Evolutionary conservation across 371 early-diverging fungal species (phyloP).

Genomic region (Apophysomyces ossiformis): DNA sequence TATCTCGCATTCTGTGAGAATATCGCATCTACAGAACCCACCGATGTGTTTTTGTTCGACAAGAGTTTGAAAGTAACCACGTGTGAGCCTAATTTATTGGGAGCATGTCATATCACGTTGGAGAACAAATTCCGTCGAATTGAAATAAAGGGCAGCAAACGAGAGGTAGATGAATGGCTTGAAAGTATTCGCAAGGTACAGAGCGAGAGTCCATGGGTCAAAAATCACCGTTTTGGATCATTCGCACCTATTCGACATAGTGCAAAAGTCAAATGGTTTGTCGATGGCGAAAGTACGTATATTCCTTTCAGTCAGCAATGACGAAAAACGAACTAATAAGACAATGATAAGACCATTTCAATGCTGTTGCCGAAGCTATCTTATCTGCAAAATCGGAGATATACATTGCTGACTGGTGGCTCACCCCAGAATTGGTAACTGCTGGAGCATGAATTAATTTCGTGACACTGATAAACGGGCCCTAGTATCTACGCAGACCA

Average conservation of each 20-base stretch:
- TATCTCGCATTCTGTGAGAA: constrained; percentile 64
- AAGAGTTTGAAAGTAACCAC: constrained; percentile 56
- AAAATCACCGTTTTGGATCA: constrained; percentile 71
- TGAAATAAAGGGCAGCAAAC: constrained; percentile 69
- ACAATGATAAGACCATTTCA: constrained; percentile 72
- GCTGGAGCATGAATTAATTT: background rate
- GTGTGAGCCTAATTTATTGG: constrained; percentile 26
- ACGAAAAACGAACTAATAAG: background rate
- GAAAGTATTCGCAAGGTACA: constrained; percentile 62
- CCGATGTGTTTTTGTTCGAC: constrained; percentile 77
- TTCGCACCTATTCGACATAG: constrained; percentile 81
- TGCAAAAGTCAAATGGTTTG: constrained; percentile 77
- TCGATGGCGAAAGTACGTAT: constrained; percentile 73
- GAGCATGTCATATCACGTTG: constrained; percentile 44
- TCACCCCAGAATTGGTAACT: constrained; percentile 76
- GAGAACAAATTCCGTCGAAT: constrained; percentile 65
- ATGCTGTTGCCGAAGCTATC: constrained; percentile 81
- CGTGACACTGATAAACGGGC: background rate
- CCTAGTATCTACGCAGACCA: constrained; percentile 79
- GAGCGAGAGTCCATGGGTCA: constrained; percentile 72
- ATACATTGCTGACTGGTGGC: constrained; percentile 94
- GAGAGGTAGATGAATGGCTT: constrained; percentile 70
- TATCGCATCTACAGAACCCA: constrained; percentile 58
- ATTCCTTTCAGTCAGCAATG: background rate
- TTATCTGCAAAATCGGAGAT: constrained; percentile 78